Evolutionary conservation across 1,139 yeast species (phyloP), one percentile per base, ranked within the genome.

Genomic region (Candida pseudoviswanathii): DNA sequence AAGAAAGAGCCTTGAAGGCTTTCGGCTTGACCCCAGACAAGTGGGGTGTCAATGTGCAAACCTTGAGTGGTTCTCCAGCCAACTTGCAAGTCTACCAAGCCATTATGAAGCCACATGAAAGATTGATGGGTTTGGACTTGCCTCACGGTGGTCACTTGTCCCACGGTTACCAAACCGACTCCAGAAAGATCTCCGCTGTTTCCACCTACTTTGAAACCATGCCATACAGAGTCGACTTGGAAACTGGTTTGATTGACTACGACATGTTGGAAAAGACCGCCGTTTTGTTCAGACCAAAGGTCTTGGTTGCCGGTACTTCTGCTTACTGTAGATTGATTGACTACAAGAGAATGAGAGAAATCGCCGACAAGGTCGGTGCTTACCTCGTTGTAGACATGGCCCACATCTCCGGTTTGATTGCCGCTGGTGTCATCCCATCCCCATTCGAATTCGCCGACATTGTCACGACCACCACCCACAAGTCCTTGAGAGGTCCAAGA

Each of bases 141-240:
- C 97, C 98, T 56, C 97, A 92, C 62, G 98, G 98, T 61, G 98
- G 98, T 51, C 98, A 92, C 70, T 81, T 92, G 66, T 89, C 96
- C 44, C 98, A 92, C 67, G 98, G 98, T 54, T 92, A 92, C 75
- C 97, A 91, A 75, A 88, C 96, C 46, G 85, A 87, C 57, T 77
- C 90, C 51, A 81, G 92, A 55, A 92, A 92, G 78, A 91, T 92
- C 60, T 89, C 96, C 21, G 90, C 82, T 62, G 86, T 92, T 55
- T 91, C 97, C 46, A 92, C 90, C 64, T 92, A 92, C 73, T 92
- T 92, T 76, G 96, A 90, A 77, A 91, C 97, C 54, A 90, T 92
- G 96, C 97, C 98, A 36, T 92, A 92, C 78, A 82, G 96, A 66
- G 84, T 92, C 55, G 80, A 92, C 64, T 86, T 85, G 64, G 78